phyloP scores from a whole-genome alignment of 1,284 basidiomycete genomes.

The Ceratobasidium papillatum region DNA sequence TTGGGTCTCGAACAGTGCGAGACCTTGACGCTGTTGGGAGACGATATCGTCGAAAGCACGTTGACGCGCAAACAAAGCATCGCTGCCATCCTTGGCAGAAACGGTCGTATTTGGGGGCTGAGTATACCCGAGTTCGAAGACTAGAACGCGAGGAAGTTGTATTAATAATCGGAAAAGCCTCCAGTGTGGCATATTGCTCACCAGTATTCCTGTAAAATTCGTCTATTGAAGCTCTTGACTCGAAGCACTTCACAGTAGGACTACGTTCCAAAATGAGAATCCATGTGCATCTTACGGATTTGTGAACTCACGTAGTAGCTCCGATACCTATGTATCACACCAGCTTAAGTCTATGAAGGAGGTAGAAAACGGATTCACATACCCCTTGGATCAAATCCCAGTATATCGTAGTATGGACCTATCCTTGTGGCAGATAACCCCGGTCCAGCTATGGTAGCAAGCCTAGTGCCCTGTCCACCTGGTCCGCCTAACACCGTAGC shows the following conservation, averaged over 20 bases:
- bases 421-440: neutral
- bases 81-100: neutral
- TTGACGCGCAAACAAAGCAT: slow-evolving; percentile 12
- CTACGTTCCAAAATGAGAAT: slow-evolving; percentile 42
- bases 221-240: slow-evolving; percentile 41
- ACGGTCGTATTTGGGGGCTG: slow-evolving; percentile 27
- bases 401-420: slow-evolving; percentile 33
- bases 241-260: slow-evolving; percentile 55
- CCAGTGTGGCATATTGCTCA: neutral
- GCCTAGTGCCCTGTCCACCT: slow-evolving; percentile 7
- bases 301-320: slow-evolving; percentile 1
- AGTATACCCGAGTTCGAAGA: slow-evolving; percentile 32
- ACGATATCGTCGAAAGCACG: slow-evolving; percentile 39
- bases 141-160: neutral
- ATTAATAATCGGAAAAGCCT: no score
- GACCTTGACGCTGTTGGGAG: slow-evolving; percentile 28
- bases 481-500: slow-evolving; percentile 23
- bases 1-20: slow-evolving; percentile 52
- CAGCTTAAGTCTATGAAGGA: neutral
- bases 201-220: slow-evolving; percentile 35
- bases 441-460: slow-evolving; percentile 1
- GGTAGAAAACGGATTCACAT: neutral
- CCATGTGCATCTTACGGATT: no score
- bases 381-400: slow-evolving; percentile 41
- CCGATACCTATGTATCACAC: slow-evolving; percentile 5